A percentile compares a stretch with the other conserved stretches of the same genome.
phyloP scores from a whole-genome alignment of 768 basidiomycete genomes.

The Ephemerocybe angulata region DNA sequence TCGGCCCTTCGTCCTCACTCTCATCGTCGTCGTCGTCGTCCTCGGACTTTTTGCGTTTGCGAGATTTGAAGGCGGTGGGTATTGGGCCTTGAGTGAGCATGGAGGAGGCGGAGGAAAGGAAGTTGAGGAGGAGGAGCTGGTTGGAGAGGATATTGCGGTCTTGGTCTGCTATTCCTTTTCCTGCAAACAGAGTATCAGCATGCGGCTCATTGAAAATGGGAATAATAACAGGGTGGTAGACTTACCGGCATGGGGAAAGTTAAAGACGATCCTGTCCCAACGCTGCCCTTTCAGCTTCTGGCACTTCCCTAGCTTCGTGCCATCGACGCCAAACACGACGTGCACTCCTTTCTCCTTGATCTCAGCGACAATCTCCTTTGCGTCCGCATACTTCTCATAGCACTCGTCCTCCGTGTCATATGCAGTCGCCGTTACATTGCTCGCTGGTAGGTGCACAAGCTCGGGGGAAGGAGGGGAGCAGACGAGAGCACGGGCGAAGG shows the following conservation, averaged over 20 bases:
- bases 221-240: conserved; percentile 5
- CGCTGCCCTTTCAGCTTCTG: conserved; percentile 52
- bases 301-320: conserved; percentile 65
- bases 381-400: conserved; percentile 79
- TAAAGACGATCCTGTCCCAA: conserved; percentile 86
- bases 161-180: conserved; percentile 89
- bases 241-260: conserved; percentile 94
- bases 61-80: conserved; percentile 43
- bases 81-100: conserved; percentile 56
- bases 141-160: conserved; percentile 90
- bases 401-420: conserved; percentile 79
- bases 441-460: conserved; percentile 51
- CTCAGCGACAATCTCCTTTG: conserved; percentile 50
- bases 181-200: conserved; percentile 31
- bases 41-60: conserved; percentile 38
- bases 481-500: conserved; percentile 77
- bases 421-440: conserved; percentile 79
- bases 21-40: conserved; percentile 45
- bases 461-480: conserved; percentile 35
- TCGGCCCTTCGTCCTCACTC: conserved; percentile 24
- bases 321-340: conserved; percentile 82
- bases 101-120: conserved; percentile 68
- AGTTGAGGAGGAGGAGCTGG: conserved; percentile 77
- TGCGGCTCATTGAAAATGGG: background rate
- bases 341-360: conserved; percentile 59